Evolutionary conservation across 495 filamentous ascomycete species (phyloP).

Genomic region (Hamigera avellanea): DNA sequence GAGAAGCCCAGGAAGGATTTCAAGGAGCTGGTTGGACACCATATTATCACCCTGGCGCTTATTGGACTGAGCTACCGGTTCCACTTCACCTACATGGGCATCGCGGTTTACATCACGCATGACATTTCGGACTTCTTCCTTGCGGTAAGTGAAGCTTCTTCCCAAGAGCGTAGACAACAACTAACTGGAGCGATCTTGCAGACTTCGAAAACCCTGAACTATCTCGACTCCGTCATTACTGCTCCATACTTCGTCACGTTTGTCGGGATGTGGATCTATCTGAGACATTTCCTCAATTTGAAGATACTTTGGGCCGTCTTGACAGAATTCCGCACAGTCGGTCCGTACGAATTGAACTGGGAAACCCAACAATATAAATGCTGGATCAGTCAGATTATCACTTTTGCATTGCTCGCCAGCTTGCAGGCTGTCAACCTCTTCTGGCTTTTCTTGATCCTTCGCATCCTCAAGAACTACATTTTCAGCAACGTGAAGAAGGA

Average conservation of each 20-base stretch:
- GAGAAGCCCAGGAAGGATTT: conserved; percentile 97
- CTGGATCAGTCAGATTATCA: conserved; percentile 62
- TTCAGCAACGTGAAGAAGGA: conserved; percentile 40
- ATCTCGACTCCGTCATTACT: conserved; percentile 67
- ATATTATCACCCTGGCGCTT: conserved; percentile 82
- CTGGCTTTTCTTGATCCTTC: conserved; percentile 75
- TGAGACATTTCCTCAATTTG: conserved; percentile 85
- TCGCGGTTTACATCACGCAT: conserved; percentile 94
- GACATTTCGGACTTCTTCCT: conserved; percentile 97
- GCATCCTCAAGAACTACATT: conserved; percentile 52
- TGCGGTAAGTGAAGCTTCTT: conserved; percentile 49
- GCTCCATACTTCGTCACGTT: conserved; percentile 79
- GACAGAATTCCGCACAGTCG: conserved; percentile 80
- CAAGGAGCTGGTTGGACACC: conserved; percentile 87
- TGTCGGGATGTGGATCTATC: conserved; percentile 78
- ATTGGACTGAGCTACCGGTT: conserved; percentile 89
- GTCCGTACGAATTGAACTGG: conserved; percentile 82
- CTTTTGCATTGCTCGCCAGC: conserved; percentile 54
- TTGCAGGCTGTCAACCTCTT: conserved; percentile 77
- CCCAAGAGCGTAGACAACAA: not conserved
- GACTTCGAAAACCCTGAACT: conserved; percentile 92
- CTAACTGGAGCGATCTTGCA: conserved; percentile 16
- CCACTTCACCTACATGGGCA: conserved; percentile 96
- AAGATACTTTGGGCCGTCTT: conserved; percentile 75
- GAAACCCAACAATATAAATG: conserved; percentile 77